Base-by-base conservation (phyloP, 2,329 filamentous ascomycete species). In the Escovopsis weberi region DNA sequence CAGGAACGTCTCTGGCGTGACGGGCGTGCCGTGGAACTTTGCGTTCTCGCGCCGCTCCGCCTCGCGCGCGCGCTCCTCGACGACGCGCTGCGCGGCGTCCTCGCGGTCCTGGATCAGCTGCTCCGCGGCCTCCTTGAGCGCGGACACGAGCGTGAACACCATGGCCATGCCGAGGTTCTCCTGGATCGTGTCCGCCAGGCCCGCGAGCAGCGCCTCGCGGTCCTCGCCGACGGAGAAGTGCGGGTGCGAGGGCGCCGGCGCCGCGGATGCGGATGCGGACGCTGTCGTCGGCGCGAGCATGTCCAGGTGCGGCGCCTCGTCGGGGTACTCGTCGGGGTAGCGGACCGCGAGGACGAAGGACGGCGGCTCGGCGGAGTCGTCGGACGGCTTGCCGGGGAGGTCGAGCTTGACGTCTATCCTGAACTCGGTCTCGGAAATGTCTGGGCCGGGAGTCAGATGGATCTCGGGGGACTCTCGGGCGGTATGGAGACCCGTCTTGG, bases 101-200 rank as follows among this genome's bases (percentile, higher is more conserved):
- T 79, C 76, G 38, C 91, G 79, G 48, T 86, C 78, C 12, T 72
- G 64, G 51, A 96, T 78, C 45, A 98, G 73, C 52, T 80, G 72
- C 66, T 98, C 91, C n/a, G 88, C 89, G 41, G 75, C 72, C 45
- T 98, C 91, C 59, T 95, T 96, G 46, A 98, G 66, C 0, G 82
- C 78, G 12, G 83, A 85, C 42, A 93, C 82, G 23, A 98, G 68
- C 0, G 89, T 86, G 63, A 96, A 98, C 1, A 98, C 68, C 91
- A 98, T 98, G 43, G 87, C 85, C 82, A 96, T 96, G 48, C 91
- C 91, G 46, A 96, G 65, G 52, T 88, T 96, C 61, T 98, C 91
- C 59, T 91, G 80, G 33, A 95, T 82, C 0, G 81, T 84, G 12
- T 82, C 78, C 34, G 77, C 62, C 11, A 96, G 68, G 2, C 75